These are phyloP conservation scores for Erodium chrysanthum DNA, from an alignment of 441 rosid species.

Conservation along the genomic window DNA sequence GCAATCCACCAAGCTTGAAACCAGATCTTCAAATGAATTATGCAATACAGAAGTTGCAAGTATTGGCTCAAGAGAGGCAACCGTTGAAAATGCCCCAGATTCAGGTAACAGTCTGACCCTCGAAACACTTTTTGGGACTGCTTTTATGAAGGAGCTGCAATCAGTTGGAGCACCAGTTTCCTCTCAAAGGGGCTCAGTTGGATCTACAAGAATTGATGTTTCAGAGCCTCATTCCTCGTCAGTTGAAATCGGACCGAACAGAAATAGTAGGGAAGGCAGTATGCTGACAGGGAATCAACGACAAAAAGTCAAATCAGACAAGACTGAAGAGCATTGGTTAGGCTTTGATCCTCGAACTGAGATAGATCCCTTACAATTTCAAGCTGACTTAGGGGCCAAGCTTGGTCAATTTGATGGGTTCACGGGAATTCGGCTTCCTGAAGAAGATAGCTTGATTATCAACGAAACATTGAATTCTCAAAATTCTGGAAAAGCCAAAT, in stretches of 20 bases:
- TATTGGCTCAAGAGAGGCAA: slow-evolving; percentile 29
- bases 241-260: slow-evolving; percentile 28
- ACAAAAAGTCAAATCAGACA: slow-evolving; percentile 34
- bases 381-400: slow-evolving; percentile 35
- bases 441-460: slow-evolving; percentile 44
- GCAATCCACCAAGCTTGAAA: slow-evolving; percentile 26
- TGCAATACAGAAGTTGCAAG: slow-evolving; percentile 23
- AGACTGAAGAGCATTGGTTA: slow-evolving; percentile 33
- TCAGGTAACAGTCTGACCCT: slow-evolving; percentile 63
- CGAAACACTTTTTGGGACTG: slow-evolving; percentile 83
- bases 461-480: slow-evolving; percentile 31
- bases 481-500: slow-evolving; percentile 40
- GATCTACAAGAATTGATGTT: slow-evolving; percentile 32
- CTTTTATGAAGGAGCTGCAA: slow-evolving; percentile 91
- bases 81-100: slow-evolving; percentile 25
- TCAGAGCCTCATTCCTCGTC: slow-evolving; percentile 36
- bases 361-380: slow-evolving; percentile 33
- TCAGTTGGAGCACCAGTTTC: slow-evolving; percentile 63
- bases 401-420: slow-evolving; percentile 31
- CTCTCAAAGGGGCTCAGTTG: slow-evolving; percentile 28
- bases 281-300: slow-evolving; percentile 33
- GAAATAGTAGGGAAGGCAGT: slow-evolving; percentile 30
- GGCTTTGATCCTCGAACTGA: slow-evolving; percentile 38
- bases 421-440: slow-evolving; percentile 34
- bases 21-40: slow-evolving; percentile 25